Percentiles rank a stretch among this genome's conserved stretches.
Evolutionary conservation across 2,329 filamentous ascomycete species (phyloP).

Genomic region (Ophiosphaerella herpotricha): DNA sequence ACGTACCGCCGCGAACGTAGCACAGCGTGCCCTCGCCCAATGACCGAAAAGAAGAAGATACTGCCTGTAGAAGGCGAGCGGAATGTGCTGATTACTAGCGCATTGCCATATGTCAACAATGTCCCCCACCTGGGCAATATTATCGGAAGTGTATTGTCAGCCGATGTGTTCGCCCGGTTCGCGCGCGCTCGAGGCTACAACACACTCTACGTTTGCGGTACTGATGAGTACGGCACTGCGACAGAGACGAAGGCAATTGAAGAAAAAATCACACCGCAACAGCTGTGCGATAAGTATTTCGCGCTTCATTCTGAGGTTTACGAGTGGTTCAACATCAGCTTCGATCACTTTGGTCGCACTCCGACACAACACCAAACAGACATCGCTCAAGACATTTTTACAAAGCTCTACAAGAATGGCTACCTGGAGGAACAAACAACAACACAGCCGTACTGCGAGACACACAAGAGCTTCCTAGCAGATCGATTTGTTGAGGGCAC

Average conservation of each 20-base stretch:
- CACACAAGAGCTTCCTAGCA: constrained; percentile 55
- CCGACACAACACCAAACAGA: constrained; percentile 86
- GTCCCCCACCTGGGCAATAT: constrained; percentile 70
- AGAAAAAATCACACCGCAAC: constrained; percentile 77
- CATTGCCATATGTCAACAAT: constrained; percentile 83
- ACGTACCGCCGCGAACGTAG: background rate
- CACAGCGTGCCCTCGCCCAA: constrained; percentile 9
- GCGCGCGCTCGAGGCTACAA: constrained; percentile 78
- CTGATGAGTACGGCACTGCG: constrained; percentile 93
- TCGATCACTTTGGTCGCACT: constrained; percentile 93
- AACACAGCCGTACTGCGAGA: constrained; percentile 86
- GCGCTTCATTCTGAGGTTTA: constrained; percentile 88
- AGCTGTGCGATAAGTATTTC: constrained; percentile 92
- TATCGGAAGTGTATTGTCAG: constrained; percentile 69
- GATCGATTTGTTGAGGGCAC: constrained; percentile 78
- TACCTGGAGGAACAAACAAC: constrained; percentile 86
- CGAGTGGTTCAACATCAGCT: constrained; percentile 93
- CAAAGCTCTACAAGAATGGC: constrained; percentile 83
- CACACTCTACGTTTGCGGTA: constrained; percentile 85
- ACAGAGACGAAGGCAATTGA: constrained; percentile 95
- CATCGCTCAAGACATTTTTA: constrained; percentile 91
- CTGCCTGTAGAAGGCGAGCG: constrained; percentile 64
- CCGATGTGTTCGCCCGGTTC: constrained; percentile 77
- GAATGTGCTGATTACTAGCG: constrained; percentile 89
- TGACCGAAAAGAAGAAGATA: constrained; percentile 49